Evolutionary conservation across 2,329 filamentous ascomycete species (phyloP).

Genomic region (Colletotrichum cordylinicola): DNA sequence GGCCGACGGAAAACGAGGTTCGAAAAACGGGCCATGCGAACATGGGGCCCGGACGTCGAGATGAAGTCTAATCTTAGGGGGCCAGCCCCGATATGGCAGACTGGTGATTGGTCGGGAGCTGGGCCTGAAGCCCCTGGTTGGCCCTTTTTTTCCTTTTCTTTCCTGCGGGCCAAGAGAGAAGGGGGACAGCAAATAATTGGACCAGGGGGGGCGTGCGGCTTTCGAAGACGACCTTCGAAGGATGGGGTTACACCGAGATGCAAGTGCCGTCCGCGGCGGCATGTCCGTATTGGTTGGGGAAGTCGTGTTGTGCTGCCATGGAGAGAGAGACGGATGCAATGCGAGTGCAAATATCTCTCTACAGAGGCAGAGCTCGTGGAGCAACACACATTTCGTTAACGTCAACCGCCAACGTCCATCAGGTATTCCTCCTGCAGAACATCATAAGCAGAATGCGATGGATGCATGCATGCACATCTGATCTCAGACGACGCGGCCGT

Average conservation of each 20-base stretch:
- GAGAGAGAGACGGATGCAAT: not conserved
- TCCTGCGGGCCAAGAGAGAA: not conserved
- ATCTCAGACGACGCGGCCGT: not conserved
- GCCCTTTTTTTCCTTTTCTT: not conserved
- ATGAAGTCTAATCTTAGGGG: constrained; percentile 19
- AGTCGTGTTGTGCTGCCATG: not conserved
- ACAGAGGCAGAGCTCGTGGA: not conserved
- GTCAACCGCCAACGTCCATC: not conserved
- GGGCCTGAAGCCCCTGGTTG: not conserved
- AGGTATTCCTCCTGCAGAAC: not conserved
- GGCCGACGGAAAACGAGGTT: constrained; percentile 10
- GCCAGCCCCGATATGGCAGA: not conserved
- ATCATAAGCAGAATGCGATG: no score
- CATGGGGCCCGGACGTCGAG: constrained; percentile 18
- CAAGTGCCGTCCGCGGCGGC: constrained; percentile 7
- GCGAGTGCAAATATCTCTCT: not conserved
- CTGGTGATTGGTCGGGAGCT: not conserved
- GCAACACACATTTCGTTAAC: not conserved
- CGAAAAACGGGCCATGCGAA: constrained; percentile 2
- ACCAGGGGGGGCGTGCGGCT: not conserved
- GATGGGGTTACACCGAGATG: constrained; percentile 12
- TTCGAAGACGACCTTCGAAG: not conserved
- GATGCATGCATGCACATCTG: not conserved
- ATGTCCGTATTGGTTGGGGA: not conserved
- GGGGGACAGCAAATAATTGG: not conserved